Percentiles rank a stretch among this genome's conserved stretches.
phyloP scores from a whole-genome alignment of 1,139 yeast species.

The Debaryomycetaceae sp. region DNA sequence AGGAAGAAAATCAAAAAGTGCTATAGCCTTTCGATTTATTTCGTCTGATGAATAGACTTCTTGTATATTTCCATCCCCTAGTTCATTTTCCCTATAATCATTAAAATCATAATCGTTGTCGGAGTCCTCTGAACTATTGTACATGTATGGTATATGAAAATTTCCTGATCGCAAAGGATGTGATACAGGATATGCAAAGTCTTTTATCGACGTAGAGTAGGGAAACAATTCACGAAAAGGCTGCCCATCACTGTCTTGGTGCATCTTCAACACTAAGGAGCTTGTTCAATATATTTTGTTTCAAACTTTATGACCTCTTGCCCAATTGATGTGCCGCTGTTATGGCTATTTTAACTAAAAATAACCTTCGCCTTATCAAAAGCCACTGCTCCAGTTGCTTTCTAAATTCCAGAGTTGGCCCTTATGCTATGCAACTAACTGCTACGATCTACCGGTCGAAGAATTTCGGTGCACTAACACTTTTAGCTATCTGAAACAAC shows the following conservation, averaged over 20 bases:
- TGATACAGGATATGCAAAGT: slow-evolving; percentile 68
- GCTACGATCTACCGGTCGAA: background rate
- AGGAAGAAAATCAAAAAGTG: slow-evolving; percentile 84
- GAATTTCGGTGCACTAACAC: background rate
- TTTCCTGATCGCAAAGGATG: slow-evolving; percentile 68
- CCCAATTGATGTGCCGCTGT: background rate
- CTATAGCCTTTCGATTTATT: slow-evolving; percentile 62
- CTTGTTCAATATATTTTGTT: background rate
- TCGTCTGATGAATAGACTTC: slow-evolving; percentile 26
- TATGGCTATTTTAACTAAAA: background rate
- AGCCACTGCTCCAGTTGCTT: background rate
- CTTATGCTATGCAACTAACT: too few species aligned
- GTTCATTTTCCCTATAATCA: slow-evolving; percentile 15
- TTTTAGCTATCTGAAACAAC: background rate
- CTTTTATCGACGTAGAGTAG: slow-evolving; percentile 52
- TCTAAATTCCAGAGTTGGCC: background rate
- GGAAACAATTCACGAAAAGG: slow-evolving; percentile 14
- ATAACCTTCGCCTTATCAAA: background rate
- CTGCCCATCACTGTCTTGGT: background rate
- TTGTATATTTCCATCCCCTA: slow-evolving; percentile 7
- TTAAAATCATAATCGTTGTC: slow-evolving; percentile 4
- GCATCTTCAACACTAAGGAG: background rate
- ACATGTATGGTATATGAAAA: slow-evolving; percentile 13
- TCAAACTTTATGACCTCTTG: background rate
- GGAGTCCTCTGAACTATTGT: slow-evolving; percentile 6